Conservation (phyloP, 1,139 yeast genomes). For the Pneumocystis wakefieldiae region DNA sequence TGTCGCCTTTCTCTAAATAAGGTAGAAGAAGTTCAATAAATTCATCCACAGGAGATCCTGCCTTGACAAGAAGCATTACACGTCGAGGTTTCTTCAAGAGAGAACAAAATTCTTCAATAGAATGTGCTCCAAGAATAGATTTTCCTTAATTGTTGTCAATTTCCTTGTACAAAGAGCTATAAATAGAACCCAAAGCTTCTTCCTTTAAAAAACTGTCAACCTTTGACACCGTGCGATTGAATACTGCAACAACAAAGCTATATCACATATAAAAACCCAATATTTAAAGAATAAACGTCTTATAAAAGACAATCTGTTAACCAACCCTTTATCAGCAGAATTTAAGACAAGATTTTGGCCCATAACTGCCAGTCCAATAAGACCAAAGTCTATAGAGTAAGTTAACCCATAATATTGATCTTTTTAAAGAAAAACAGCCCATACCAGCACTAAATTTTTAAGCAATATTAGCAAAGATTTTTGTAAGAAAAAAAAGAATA, state of each 20-base stretch:
- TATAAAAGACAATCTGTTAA: not conserved
- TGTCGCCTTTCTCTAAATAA: constrained; percentile 88
- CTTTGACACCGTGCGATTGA: constrained; percentile 92
- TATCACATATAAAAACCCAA: not conserved
- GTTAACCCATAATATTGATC: not conserved
- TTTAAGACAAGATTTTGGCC: constrained; percentile 85
- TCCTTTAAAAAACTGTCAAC: constrained; percentile 85
- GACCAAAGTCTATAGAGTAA: constrained; percentile 57
- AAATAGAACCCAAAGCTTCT: constrained; percentile 74
- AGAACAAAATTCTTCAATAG: constrained; percentile 72
- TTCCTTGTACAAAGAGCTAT: not conserved
- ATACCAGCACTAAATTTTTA: constrained; percentile 15
- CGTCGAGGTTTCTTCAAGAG: constrained; percentile 96
- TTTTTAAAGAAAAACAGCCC: not conserved
- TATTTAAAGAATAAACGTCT: not conserved
- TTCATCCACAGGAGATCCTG: constrained; percentile 88
- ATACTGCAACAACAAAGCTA: constrained; percentile 58
- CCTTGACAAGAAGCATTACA: constrained; percentile 85
- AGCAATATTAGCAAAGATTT: not conserved
- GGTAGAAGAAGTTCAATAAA: constrained; percentile 82
- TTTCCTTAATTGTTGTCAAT: constrained; percentile 25
- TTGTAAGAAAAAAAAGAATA: not conserved
- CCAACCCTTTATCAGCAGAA: constrained; percentile 92
- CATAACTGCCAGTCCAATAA: constrained; percentile 99
- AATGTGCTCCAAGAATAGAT: constrained; percentile 87